phyloP scores from a whole-genome alignment of 768 basidiomycete genomes.

The Tylopilus sp. region DNA sequence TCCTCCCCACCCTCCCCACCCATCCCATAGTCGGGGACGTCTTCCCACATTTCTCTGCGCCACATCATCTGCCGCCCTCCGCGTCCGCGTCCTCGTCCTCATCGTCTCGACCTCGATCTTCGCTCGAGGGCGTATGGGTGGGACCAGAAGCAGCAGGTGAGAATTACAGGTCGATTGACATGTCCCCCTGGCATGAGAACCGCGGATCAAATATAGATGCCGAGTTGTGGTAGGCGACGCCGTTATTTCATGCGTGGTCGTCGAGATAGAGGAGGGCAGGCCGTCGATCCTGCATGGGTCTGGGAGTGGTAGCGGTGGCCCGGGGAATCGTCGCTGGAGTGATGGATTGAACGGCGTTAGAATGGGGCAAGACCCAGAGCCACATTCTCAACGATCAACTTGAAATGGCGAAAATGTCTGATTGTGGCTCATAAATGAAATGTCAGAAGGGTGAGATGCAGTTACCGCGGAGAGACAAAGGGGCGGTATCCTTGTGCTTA shows the following conservation, averaged over 20 bases:
- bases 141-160: slow-evolving; percentile 25
- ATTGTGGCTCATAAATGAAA: too few species aligned
- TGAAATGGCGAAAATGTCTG: too few species aligned
- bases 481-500: too few species aligned
- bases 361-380: neutral
- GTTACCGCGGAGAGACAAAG: too few species aligned
- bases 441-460: too few species aligned
- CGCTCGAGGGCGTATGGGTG: neutral
- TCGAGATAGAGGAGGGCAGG: neutral
- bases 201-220: slow-evolving; percentile 41
- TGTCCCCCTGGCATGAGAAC: slow-evolving; percentile 40
- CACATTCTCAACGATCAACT: too few species aligned
- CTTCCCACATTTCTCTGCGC: slow-evolving; percentile 17
- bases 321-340: neutral
- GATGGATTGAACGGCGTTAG: neutral
- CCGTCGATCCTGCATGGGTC: neutral
- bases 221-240: neutral
- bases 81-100: slow-evolving; percentile 10
- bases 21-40: slow-evolving; percentile 23
- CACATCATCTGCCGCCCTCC: slow-evolving; percentile 2
- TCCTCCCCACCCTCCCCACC: slow-evolving; percentile 36
- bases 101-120: slow-evolving; percentile 9
- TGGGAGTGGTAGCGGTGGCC: neutral
- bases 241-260: neutral
- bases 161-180: slow-evolving; percentile 32